A percentile compares a stretch with the other conserved stretches of the same genome.
phyloP scores from a whole-genome alignment of 148 eudicot species.

The Chenopodium berlandieri region DNA sequence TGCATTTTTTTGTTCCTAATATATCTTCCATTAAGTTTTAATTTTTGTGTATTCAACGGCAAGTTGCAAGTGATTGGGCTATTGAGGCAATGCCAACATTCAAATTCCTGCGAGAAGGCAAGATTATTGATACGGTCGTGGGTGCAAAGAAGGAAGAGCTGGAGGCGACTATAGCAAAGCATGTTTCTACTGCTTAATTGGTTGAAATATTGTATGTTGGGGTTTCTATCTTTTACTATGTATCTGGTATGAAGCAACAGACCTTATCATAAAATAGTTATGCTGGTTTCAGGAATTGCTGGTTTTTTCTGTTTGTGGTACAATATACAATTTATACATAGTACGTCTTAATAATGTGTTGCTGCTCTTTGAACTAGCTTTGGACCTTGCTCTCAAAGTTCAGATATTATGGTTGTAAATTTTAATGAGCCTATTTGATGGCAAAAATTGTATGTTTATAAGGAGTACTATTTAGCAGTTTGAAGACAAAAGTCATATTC shows the following conservation, averaged over 20 bases:
- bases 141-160: conserved; percentile 66
- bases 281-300: not conserved
- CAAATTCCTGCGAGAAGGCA: conserved; percentile 54
- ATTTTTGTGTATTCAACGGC: conserved; percentile 20
- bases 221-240: not conserved
- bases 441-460: too few relatives aligned
- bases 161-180: conserved; percentile 49
- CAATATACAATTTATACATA: too few relatives aligned
- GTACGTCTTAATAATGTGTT: not conserved
- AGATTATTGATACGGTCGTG: conserved; percentile 43
- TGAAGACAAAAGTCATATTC: too few relatives aligned
- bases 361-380: not conserved
- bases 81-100: conserved; percentile 81
- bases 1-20: not conserved
- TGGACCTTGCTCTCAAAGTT: not conserved
- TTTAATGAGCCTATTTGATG: too few relatives aligned
- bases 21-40: not conserved
- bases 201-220: not conserved
- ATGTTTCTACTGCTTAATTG: conserved; percentile 15
- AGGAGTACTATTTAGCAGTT: too few relatives aligned
- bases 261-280: not conserved
- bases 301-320: not conserved
- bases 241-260: not conserved
- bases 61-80: conserved; percentile 47
- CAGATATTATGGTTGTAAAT: too few relatives aligned